phyloP scores from a whole-genome alignment of 495 filamentous ascomycete species.

The Aspergillus campestris region DNA sequence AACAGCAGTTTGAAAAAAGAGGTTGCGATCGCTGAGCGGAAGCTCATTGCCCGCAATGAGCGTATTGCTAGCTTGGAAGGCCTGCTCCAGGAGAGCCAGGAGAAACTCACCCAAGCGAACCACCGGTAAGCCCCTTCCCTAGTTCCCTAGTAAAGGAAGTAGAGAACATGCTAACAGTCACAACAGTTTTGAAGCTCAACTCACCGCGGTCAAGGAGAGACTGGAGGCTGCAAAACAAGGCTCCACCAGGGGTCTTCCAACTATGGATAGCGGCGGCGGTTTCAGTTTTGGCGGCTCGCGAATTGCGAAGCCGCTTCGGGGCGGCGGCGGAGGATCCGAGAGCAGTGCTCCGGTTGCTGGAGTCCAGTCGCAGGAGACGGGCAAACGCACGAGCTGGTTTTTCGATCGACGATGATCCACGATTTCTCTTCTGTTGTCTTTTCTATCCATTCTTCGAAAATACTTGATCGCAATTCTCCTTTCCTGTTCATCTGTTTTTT shows the following conservation, averaged over 20 bases:
- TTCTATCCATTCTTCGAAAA: constrained; percentile 17
- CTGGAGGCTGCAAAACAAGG: constrained; percentile 91
- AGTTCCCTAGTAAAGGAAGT: neutral
- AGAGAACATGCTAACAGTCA: constrained; percentile 3
- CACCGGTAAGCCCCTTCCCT: constrained; percentile 61
- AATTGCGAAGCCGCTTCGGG: constrained; percentile 94
- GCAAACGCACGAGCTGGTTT: constrained; percentile 44
- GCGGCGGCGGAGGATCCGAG: constrained; percentile 57
- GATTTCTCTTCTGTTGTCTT: constrained; percentile 19
- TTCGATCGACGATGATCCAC: constrained; percentile 40
- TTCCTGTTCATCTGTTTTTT: neutral
- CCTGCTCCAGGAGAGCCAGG: constrained; percentile 91
- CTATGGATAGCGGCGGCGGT: constrained; percentile 49
- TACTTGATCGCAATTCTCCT: constrained; percentile 8
- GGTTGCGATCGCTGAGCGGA: constrained; percentile 95
- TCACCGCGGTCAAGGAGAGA: constrained; percentile 94
- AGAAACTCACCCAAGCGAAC: constrained; percentile 91
- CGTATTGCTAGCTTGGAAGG: constrained; percentile 87
- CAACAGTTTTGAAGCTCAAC: constrained; percentile 87
- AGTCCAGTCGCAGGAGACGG: constrained; percentile 40
- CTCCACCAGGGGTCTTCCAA: constrained; percentile 69
- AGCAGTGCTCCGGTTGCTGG: constrained; percentile 29
- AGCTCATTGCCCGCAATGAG: constrained; percentile 92
- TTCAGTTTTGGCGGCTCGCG: constrained; percentile 74
- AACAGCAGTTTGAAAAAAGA: constrained; percentile 96